Percentiles rank a stretch among this genome's conserved stretches.
These are phyloP conservation scores for Coemansia sp. DNA, from an alignment of 192 early-diverging fungal species.

Conservation along the genomic window DNA sequence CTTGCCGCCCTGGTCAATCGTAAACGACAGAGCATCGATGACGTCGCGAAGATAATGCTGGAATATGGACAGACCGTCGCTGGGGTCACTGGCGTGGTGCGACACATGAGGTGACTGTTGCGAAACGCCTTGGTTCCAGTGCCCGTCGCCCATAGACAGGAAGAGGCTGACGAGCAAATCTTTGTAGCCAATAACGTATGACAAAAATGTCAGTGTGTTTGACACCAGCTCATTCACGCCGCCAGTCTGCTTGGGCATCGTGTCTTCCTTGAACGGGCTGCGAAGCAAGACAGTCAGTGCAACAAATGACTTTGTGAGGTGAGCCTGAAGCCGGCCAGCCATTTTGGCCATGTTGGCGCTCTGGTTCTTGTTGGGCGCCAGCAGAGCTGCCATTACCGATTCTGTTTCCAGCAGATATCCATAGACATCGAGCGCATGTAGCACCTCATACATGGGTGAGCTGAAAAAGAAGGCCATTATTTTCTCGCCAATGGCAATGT, in stretches of 20 bases:
- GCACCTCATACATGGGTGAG: constrained; percentile 47
- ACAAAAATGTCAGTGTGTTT: constrained; percentile 45
- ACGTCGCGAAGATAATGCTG: constrained; percentile 54
- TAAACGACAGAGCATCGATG: constrained; percentile 40
- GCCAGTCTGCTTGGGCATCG: constrained; percentile 48
- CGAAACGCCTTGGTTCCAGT: constrained; percentile 38
- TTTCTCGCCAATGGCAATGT: constrained; percentile 43
- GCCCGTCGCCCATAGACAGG: constrained; percentile 49
- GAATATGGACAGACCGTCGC: constrained; percentile 51
- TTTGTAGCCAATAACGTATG: constrained; percentile 48
- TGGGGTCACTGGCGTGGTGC: constrained; percentile 51
- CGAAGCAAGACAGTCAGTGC: constrained; percentile 32
- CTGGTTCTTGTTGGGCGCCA: constrained; percentile 31
- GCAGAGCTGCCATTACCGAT: constrained; percentile 21
- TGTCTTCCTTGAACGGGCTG: constrained; percentile 47
- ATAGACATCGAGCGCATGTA: constrained; percentile 51
- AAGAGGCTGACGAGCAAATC: constrained; percentile 44
- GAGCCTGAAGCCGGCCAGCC: constrained; percentile 32
- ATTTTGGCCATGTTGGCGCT: constrained; percentile 39
- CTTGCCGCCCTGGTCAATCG: constrained; percentile 48
- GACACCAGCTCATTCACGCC: constrained; percentile 47
- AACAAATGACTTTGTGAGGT: constrained; percentile 43
- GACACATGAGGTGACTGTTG: constrained; percentile 22
- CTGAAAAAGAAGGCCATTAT: constrained; percentile 37
- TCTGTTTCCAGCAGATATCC: constrained; percentile 50